A percentile compares a stretch with the other conserved stretches of the same genome.
Conservation (phyloP, 2,329 filamentous ascomycete species). For the Cercospora sojina region DNA sequence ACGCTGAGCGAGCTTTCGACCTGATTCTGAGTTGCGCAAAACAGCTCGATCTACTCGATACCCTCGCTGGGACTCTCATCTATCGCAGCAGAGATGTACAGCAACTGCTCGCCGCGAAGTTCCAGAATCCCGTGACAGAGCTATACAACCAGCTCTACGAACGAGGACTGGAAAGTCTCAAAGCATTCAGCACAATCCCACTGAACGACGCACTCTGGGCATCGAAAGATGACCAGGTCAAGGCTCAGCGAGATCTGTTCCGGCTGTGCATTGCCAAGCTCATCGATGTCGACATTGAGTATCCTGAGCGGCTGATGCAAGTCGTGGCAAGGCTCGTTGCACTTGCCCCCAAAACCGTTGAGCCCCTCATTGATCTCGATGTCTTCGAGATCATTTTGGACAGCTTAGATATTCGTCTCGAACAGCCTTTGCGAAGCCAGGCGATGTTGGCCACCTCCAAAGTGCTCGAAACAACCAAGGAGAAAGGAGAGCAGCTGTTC, state of each 20-base stretch:
- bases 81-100: slow-evolving; percentile 39
- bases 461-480: slow-evolving; percentile 73
- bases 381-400: slow-evolving; percentile 82
- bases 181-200: slow-evolving; percentile 44
- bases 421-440: slow-evolving; percentile 71
- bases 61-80: slow-evolving; percentile 40
- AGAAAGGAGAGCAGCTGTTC: slow-evolving; percentile 64
- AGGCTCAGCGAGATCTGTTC: slow-evolving; percentile 59
- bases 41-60: slow-evolving; percentile 38
- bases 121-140: slow-evolving; percentile 43
- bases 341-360: slow-evolving; percentile 55
- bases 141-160: slow-evolving; percentile 47
- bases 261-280: slow-evolving; percentile 80
- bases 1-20: slow-evolving; percentile 43
- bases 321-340: slow-evolving; percentile 60
- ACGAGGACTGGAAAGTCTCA: slow-evolving; percentile 48
- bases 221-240: slow-evolving; percentile 46
- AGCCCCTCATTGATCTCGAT: slow-evolving; percentile 69
- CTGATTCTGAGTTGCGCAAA: slow-evolving; percentile 45
- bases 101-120: slow-evolving; percentile 40
- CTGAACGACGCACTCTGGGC: slow-evolving; percentile 46
- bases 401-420: slow-evolving; percentile 80
- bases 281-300: slow-evolving; percentile 84
- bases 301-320: slow-evolving; percentile 61
- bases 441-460: slow-evolving; percentile 80